Conservation (phyloP, 257 asterid species). For the Scutellaria galericulata region DNA sequence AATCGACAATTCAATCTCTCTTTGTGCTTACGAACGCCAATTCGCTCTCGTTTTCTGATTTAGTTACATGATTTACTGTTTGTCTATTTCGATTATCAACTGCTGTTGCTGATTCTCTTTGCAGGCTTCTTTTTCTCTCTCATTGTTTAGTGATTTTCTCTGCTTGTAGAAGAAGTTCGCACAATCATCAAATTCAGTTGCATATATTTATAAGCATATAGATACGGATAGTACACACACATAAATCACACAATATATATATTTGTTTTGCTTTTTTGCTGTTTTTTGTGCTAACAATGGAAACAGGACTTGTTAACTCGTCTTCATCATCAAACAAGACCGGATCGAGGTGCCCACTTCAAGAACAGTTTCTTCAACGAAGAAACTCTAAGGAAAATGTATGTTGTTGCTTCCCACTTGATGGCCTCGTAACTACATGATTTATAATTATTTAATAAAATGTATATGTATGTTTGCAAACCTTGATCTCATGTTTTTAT, state of each 20-base stretch:
- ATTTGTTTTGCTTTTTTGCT: constrained; percentile 13
- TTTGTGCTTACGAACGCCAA: constrained; percentile 17
- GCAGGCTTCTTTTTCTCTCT: constrained; percentile 41
- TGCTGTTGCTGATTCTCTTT: constrained; percentile 36
- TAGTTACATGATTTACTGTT: constrained; percentile 22
- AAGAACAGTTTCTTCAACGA: constrained; percentile 60
- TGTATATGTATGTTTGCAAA: background rate
- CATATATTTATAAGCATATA: background rate
- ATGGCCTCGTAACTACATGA: background rate
- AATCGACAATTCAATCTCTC: constrained; percentile 23
- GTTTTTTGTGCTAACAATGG: constrained; percentile 58
- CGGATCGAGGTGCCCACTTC: constrained; percentile 66
- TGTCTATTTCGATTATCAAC: constrained; percentile 22
- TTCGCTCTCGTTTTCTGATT: constrained; percentile 12
- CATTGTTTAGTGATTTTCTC: constrained; percentile 18
- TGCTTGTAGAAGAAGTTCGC: background rate
- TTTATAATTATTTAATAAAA: background rate
- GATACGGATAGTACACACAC: background rate
- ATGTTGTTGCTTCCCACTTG: constrained; percentile 32
- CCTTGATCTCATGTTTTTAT: background rate
- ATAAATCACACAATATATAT: background rate
- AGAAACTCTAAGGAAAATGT: constrained; percentile 73
- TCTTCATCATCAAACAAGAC: constrained; percentile 57
- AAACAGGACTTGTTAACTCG: constrained; percentile 61
- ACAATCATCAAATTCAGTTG: background rate